These are phyloP conservation scores for Sporothrix sp. DNA, from an alignment of 2,329 filamentous ascomycete species.

Conservation along the genomic window DNA sequence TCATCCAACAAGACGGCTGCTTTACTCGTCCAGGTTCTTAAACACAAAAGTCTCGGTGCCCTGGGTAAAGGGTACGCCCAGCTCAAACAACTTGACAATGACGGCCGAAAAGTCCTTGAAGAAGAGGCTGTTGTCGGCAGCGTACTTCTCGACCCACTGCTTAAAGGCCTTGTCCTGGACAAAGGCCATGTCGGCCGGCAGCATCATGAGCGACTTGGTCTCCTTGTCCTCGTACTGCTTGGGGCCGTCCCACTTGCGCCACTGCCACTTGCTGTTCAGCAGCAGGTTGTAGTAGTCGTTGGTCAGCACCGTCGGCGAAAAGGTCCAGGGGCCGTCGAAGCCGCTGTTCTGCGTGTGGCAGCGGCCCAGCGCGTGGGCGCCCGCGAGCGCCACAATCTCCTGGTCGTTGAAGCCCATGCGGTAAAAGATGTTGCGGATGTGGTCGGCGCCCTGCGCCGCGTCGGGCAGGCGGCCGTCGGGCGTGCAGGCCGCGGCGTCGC, in stretches of 20 bases:
- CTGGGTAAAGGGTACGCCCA: conserved; percentile 79
- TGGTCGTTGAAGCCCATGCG: conserved; percentile 98
- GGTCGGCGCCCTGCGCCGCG: conserved; percentile 63
- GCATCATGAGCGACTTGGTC: conserved; percentile 90
- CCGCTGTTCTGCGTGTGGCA: conserved; percentile 82
- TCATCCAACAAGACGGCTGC: too few relatives aligned
- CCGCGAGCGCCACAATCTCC: conserved; percentile 84
- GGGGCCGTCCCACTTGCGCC: conserved; percentile 85
- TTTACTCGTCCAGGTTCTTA: conserved; percentile 43
- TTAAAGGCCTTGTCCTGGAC: conserved; percentile 82
- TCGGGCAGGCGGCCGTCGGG: conserved; percentile 77
- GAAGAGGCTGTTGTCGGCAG: conserved; percentile 82
- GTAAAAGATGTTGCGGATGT: conserved; percentile 85
- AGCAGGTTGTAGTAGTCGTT: conserved; percentile 93
- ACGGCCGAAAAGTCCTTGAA: conserved; percentile 86
- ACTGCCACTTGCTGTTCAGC: conserved; percentile 84
- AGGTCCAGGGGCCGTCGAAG: conserved; percentile 83
- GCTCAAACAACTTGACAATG: conserved; percentile 76
- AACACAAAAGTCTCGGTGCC: conserved; percentile 52
- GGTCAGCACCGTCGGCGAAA: conserved; percentile 80
- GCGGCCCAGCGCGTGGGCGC: conserved; percentile 79
- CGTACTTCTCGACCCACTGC: conserved; percentile 73
- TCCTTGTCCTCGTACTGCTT: conserved; percentile 83
- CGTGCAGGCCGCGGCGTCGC: conserved; percentile 74
- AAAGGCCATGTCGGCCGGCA: conserved; percentile 82